Percentiles rank a stretch among this genome's conserved stretches.
These are phyloP conservation scores for Colletotrichum sp. DNA, from an alignment of 2,329 filamentous ascomycete species.

Conservation along the genomic window DNA sequence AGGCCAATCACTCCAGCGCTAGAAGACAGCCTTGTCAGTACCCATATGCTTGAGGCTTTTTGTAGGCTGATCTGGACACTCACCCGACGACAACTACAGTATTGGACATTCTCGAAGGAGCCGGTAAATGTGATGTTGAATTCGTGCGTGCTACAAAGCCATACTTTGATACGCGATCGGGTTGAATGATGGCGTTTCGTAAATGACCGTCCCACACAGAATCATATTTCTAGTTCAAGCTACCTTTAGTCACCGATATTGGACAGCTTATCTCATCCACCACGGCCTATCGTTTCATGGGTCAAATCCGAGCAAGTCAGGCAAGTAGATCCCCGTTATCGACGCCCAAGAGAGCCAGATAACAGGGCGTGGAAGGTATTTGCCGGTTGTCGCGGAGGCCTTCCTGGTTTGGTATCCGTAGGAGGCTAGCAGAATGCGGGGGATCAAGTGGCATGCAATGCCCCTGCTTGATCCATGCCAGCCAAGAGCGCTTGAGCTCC, in stretches of 20 bases:
- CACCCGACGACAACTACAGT: not conserved
- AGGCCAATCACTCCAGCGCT: constrained; percentile 57
- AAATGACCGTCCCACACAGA: too few relatives aligned
- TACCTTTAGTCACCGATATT: not conserved
- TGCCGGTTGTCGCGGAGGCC: not conserved
- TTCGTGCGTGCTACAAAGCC: not conserved
- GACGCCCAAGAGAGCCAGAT: not conserved
- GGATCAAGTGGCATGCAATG: not conserved
- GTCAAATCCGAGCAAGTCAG: not conserved
- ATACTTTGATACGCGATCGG: not conserved
- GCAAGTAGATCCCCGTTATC: not conserved
- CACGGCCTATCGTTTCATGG: not conserved
- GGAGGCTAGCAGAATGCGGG: not conserved
- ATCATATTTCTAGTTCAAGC: not conserved
- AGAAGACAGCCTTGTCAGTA: not conserved
- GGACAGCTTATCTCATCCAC: not conserved
- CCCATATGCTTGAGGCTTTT: not conserved
- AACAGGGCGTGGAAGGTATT: not conserved
- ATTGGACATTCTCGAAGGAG: not conserved
- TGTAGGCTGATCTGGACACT: not conserved
- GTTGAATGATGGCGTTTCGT: not conserved
- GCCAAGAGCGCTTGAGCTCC: not conserved
- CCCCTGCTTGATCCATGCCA: not conserved
- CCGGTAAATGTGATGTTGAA: too few relatives aligned
- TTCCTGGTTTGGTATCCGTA: not conserved